These are phyloP conservation scores for Elsinoe perseae DNA, from an alignment of 2,329 filamentous ascomycete genomes.

Conservation along the genomic window DNA sequence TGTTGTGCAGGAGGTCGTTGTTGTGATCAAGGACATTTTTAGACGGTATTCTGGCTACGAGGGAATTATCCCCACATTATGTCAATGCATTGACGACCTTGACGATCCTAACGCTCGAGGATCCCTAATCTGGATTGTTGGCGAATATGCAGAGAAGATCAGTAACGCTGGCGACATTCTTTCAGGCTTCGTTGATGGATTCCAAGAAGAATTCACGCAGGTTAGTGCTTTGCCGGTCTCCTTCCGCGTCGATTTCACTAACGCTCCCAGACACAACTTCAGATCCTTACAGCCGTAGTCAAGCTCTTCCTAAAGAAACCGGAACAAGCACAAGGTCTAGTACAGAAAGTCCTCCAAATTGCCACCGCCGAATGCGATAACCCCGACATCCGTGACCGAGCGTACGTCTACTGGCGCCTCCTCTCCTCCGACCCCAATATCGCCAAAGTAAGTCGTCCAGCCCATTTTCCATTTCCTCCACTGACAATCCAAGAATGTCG, in stretches of 20 bases:
- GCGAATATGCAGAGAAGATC: constrained; percentile 98
- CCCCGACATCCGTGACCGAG: constrained; percentile 90
- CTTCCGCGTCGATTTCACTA: not conserved
- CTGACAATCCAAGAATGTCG: constrained; percentile 54
- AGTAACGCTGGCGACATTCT: constrained; percentile 96
- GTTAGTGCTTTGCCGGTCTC: constrained; percentile 40
- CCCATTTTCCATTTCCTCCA: not conserved
- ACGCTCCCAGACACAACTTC: constrained; percentile 70
- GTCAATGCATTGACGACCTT: constrained; percentile 91
- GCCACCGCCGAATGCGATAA: constrained; percentile 96
- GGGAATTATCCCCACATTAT: constrained; percentile 92
- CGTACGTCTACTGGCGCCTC: constrained; percentile 97
- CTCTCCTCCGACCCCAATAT: constrained; percentile 85
- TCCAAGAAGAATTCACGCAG: constrained; percentile 94
- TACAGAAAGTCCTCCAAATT: constrained; percentile 87
- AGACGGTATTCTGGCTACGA: constrained; percentile 97
- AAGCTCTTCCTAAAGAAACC: constrained; percentile 98
- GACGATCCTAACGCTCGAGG: constrained; percentile 89
- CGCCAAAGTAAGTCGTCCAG: constrained; percentile 59
- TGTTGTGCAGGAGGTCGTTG: constrained; percentile 93
- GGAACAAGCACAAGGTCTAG: constrained; percentile 78
- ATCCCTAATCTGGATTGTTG: constrained; percentile 95
- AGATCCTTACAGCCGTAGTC: constrained; percentile 93
- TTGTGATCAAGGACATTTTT: constrained; percentile 99
- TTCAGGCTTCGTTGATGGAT: constrained; percentile 81